phyloP scores from a whole-genome alignment of 2,329 filamentous ascomycete genomes.

The Pestalotiopsis sp. region DNA sequence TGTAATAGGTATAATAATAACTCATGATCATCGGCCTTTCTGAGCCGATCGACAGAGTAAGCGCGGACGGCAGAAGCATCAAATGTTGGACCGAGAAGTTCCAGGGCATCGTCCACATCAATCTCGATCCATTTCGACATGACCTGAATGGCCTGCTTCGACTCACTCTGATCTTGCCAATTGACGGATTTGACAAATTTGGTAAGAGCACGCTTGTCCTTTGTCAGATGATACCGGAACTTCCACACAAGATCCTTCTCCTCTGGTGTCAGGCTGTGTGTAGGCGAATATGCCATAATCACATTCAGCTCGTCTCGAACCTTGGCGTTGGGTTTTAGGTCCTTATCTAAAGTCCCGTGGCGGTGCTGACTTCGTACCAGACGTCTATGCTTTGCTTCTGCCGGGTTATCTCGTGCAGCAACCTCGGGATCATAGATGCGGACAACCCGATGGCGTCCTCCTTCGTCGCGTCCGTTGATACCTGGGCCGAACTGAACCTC shows the following conservation, averaged over 20 bases:
- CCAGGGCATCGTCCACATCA: conserved; percentile 93
- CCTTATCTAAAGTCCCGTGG: conserved; percentile 91
- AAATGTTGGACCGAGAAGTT: conserved; percentile 89
- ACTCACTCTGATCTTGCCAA: conserved; percentile 84
- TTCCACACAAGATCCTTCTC: conserved; percentile 98
- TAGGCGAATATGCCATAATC: conserved; percentile 91
- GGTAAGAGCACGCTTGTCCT: conserved; percentile 89
- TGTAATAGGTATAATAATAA: conserved; percentile 89
- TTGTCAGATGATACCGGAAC: conserved; percentile 90
- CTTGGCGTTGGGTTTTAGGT: conserved; percentile 94
- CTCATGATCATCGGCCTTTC: conserved; percentile 91
- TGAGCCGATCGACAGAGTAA: conserved; percentile 88
- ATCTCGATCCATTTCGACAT: conserved; percentile 95
- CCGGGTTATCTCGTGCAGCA: conserved; percentile 86
- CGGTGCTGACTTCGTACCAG: conserved; percentile 87
- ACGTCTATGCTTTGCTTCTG: conserved; percentile 90
- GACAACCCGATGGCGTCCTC: conserved; percentile 61
- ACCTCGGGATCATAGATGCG: conserved; percentile 93
- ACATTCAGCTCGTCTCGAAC: conserved; percentile 90
- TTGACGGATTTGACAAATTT: conserved; percentile 98
- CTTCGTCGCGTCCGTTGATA: conserved; percentile 70
- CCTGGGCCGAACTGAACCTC: conserved; percentile 90
- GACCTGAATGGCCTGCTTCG: conserved; percentile 85
- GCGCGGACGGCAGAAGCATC: conserved; percentile 86
- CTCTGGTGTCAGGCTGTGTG: conserved; percentile 82